A percentile compares a stretch with the other conserved stretches of the same genome.
Evolutionary conservation across 2,329 filamentous ascomycete genomes (phyloP).

Genomic region (Trichoderma simmonsii): DNA sequence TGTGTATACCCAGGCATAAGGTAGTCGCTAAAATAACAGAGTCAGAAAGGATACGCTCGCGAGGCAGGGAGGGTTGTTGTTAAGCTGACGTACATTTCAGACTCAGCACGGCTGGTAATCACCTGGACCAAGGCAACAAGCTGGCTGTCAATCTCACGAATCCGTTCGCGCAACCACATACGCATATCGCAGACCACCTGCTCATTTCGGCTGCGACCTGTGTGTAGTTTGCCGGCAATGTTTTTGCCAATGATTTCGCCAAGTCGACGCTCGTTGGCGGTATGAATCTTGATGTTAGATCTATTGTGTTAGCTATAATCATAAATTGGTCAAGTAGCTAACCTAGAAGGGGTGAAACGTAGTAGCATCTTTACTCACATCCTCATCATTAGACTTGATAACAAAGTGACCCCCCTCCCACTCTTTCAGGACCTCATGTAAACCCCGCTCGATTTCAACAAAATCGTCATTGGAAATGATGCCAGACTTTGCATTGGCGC

Average conservation of each 20-base stretch:
- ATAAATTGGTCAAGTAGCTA: background rate
- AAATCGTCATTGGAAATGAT: conserved; percentile 75
- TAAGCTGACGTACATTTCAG: conserved; percentile 50
- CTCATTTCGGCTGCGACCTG: conserved; percentile 82
- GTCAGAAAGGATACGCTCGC: background rate
- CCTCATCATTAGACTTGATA: conserved; percentile 55
- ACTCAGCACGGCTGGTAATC: conserved; percentile 65
- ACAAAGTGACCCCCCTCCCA: conserved; percentile 51
- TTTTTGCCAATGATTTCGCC: conserved; percentile 86
- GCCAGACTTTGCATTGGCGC: conserved; percentile 71
- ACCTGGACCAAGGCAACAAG: conserved; percentile 69
- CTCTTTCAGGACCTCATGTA: conserved; percentile 56
- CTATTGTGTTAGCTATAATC: background rate
- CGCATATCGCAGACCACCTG: conserved; percentile 90
- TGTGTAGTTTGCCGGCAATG: conserved; percentile 85
- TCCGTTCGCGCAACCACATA: conserved; percentile 69
- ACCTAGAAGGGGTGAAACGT: background rate
- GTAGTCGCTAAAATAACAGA: conserved; percentile 42
- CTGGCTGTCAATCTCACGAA: conserved; percentile 65
- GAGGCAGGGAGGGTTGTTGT: background rate
- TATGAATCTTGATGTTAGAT: conserved; percentile 42
- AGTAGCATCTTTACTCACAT: conserved; percentile 9
- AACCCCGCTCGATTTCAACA: conserved; percentile 67
- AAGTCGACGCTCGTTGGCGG: conserved; percentile 67
- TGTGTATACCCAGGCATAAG: conserved; percentile 90